Evolutionary conservation across 1,284 basidiomycete genomes (phyloP).

Genomic region (Cutaneotrichosporon cutaneum): DNA sequence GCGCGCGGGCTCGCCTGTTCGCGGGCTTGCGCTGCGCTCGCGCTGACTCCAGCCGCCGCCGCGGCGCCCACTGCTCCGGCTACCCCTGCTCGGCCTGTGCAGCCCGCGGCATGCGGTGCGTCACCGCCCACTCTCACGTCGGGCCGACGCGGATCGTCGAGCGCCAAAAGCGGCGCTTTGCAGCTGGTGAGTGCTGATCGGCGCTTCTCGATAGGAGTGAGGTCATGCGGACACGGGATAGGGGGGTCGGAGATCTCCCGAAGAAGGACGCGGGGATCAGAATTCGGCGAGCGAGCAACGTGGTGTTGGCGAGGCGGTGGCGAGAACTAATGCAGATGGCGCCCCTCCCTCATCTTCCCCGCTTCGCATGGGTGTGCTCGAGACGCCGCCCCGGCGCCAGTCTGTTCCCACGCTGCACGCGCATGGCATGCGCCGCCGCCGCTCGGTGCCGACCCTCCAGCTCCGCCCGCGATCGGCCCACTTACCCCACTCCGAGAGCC

Average conservation of each 20-base stretch:
- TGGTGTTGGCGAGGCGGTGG: too few species aligned
- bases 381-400: not conserved
- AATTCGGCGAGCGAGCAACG: too few species aligned
- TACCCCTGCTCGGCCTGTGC: not conserved
- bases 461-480: too few species aligned
- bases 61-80: not conserved
- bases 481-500: too few species aligned
- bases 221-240: too few species aligned
- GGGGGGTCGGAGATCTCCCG: not conserved
- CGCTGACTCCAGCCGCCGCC: not conserved
- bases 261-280: not conserved
- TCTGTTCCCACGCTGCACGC: not conserved
- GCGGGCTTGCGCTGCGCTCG: too few species aligned
- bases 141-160: not conserved
- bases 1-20: too few species aligned
- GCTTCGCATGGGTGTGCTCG: not conserved
- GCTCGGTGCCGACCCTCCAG: too few species aligned
- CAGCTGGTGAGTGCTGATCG: not conserved
- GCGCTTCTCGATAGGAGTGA: not conserved
- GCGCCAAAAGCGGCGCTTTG: slow-evolving; percentile 2
- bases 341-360: not conserved
- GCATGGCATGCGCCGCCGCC: not conserved
- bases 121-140: not conserved
- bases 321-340: not conserved
- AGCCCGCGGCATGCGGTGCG: not conserved